Conservation (phyloP, 768 basidiomycete species). For the Cystobasidium onofrii region DNA sequence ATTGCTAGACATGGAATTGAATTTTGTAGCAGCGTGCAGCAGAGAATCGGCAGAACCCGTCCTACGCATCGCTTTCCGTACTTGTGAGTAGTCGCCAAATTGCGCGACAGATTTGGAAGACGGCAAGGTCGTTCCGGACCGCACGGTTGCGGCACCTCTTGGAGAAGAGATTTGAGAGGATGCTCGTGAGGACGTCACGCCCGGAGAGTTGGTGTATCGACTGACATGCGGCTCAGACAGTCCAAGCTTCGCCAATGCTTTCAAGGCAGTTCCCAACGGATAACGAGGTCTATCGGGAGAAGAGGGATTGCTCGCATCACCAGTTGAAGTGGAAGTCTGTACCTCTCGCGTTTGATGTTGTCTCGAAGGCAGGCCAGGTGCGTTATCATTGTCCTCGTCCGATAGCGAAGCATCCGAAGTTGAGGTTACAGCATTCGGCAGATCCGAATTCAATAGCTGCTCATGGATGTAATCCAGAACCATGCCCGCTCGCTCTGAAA, state of each 20-base stretch:
- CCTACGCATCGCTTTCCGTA: neutral
- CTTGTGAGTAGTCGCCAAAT: slow-evolving; percentile 1
- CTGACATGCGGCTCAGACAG: neutral
- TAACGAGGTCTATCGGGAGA: neutral
- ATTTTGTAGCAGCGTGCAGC: neutral
- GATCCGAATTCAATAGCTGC: slow-evolving; percentile 52
- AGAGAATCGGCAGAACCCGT: slow-evolving; percentile 7
- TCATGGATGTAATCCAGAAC: slow-evolving; percentile 88
- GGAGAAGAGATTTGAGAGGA: neutral
- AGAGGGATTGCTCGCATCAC: neutral
- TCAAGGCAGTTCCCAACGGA: neutral
- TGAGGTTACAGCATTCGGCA: neutral
- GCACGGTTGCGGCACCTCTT: neutral
- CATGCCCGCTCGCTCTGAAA: slow-evolving; percentile 80
- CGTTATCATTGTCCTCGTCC: neutral
- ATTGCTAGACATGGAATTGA: neutral
- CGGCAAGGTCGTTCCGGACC: neutral
- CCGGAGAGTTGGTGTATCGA: neutral
- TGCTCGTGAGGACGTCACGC: neutral
- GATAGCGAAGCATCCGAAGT: neutral
- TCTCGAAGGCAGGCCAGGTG: neutral
- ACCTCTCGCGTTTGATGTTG: neutral
- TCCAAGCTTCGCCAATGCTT: slow-evolving; percentile 12
- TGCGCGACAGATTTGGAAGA: slow-evolving; percentile 8
- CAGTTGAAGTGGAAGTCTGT: neutral